A percentile compares a stretch with the other conserved stretches of the same genome.
Evolutionary conservation across 371 early-diverging fungal species (phyloP).

Genomic region (Apophysomyces trapeziformis): DNA sequence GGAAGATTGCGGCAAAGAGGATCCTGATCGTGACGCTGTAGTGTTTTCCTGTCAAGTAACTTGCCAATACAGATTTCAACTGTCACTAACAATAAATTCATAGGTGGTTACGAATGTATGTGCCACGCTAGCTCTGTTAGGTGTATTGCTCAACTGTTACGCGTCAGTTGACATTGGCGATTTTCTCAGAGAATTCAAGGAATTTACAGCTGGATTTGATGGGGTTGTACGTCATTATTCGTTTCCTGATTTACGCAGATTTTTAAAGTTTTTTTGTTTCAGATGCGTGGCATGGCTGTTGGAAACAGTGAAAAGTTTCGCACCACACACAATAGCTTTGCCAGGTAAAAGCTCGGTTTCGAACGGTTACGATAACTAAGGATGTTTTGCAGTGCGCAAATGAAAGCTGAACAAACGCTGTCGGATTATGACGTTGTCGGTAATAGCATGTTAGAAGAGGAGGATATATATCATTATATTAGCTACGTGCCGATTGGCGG

Average conservation of each 20-base stretch:
- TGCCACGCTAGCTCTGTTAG: slow-evolving; percentile 45
- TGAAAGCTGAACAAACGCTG: slow-evolving; percentile 3
- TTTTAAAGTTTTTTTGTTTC: background rate
- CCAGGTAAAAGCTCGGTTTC: slow-evolving; percentile 17
- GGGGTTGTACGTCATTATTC: slow-evolving; percentile 13
- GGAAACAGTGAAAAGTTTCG: slow-evolving; percentile 33
- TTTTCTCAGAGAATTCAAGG: slow-evolving; percentile 32
- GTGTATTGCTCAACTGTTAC: slow-evolving; percentile 34
- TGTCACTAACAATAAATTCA: too few species aligned
- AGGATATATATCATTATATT: slow-evolving; percentile 35
- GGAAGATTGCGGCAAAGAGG: slow-evolving; percentile 24
- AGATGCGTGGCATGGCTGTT: slow-evolving; percentile 37
- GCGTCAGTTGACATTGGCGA: slow-evolving; percentile 33
- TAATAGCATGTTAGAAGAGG: slow-evolving; percentile 14
- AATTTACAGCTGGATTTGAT: slow-evolving; percentile 25
- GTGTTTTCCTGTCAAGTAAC: slow-evolving; percentile 21
- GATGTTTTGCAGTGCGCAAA: background rate
- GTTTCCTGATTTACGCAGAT: background rate
- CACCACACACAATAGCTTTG: slow-evolving; percentile 40
- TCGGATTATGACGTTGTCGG: slow-evolving; percentile 17
- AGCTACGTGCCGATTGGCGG: slow-evolving; percentile 36
- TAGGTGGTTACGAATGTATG: slow-evolving; percentile 47
- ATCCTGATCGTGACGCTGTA: slow-evolving; percentile 26
- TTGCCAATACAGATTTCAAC: background rate
- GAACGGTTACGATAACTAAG: background rate